These are phyloP conservation scores for Sesbania bispinosa DNA, from an alignment of 306 rosid genomes.

Conservation along the genomic window DNA sequence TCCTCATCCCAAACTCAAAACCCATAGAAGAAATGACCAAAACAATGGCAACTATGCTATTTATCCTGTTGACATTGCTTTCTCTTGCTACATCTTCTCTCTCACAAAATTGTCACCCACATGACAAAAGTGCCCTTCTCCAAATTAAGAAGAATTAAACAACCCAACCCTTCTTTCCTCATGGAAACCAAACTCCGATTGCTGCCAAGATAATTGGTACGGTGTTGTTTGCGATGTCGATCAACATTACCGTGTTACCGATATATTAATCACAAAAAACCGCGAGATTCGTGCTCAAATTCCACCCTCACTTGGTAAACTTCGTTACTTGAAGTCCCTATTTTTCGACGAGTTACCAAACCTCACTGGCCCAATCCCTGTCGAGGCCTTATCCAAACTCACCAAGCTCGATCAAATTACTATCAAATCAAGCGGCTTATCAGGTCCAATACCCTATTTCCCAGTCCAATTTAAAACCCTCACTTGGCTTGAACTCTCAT, in stretches of 20 bases:
- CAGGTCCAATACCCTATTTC: background rate
- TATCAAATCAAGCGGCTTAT: no score
- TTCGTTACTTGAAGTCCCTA: conserved; percentile 37
- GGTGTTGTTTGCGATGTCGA: conserved; percentile 31
- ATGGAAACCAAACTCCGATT: conserved; percentile 41
- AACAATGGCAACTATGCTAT: no score
- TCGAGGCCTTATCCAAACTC: no score
- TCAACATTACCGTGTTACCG: conserved; percentile 43
- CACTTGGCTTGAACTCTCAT: background rate
- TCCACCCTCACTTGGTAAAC: conserved; percentile 46
- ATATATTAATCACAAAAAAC: no score
- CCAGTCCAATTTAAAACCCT: background rate
- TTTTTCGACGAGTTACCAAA: conserved; percentile 30
- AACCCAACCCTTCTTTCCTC: conserved; percentile 44
- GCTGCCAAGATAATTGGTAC: conserved; percentile 40
- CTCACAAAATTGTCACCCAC: no score
- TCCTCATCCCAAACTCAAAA: no score
- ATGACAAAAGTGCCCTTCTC: conserved; percentile 47
- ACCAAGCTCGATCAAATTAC: no score
- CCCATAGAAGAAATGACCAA: no score
- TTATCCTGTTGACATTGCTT: no score
- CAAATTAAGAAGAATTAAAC: conserved; percentile 42
- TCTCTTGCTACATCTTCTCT: no score
- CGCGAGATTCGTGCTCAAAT: no score
- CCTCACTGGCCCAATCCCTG: no score